Conservation (phyloP, 768 basidiomycete genomes). For the Tylopilus vinaceipallidus region DNA sequence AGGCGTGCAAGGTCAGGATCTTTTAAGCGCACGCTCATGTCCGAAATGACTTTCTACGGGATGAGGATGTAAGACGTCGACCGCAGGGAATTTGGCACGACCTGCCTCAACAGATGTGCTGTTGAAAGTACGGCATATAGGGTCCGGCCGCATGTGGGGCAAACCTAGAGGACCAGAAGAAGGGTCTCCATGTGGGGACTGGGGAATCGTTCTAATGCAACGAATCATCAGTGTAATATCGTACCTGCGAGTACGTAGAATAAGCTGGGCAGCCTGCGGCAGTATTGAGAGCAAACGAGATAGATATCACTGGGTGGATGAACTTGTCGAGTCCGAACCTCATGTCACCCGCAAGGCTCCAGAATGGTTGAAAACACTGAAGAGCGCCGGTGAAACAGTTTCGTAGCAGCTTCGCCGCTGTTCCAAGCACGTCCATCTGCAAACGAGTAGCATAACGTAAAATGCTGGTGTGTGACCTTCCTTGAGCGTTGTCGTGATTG, state of each 20-base stretch:
- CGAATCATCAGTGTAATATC: slow-evolving; percentile 1
- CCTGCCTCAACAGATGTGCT: slow-evolving; percentile 71
- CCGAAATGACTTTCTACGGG: slow-evolving; percentile 62
- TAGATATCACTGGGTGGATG: slow-evolving; percentile 15
- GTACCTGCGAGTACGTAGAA: slow-evolving; percentile 55
- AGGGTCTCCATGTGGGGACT: slow-evolving; percentile 59
- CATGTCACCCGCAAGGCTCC: slow-evolving; percentile 9
- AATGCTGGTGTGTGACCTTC: too few relatives aligned
- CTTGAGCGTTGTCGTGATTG: too few relatives aligned
- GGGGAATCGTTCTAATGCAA: not conserved
- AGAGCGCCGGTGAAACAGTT: slow-evolving; percentile 1
- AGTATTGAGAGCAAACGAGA: slow-evolving; percentile 21
- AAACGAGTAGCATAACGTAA: too few relatives aligned
- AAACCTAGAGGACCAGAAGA: slow-evolving; percentile 61
- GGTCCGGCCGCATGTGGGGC: slow-evolving; percentile 71
- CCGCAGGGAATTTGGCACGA: not conserved
- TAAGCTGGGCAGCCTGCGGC: slow-evolving; percentile 56
- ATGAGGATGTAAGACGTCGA: not conserved
- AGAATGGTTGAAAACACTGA: not conserved
- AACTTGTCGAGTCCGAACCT: slow-evolving; percentile 27
- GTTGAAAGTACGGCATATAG: slow-evolving; percentile 72
- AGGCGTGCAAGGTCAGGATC: slow-evolving; percentile 76
- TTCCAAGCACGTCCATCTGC: too few relatives aligned
- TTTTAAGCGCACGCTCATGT: slow-evolving; percentile 69
- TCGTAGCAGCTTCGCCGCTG: slow-evolving; percentile 7